phyloP scores from a whole-genome alignment of 2,329 filamentous ascomycete species.

The Fusarium drepaniforme region DNA sequence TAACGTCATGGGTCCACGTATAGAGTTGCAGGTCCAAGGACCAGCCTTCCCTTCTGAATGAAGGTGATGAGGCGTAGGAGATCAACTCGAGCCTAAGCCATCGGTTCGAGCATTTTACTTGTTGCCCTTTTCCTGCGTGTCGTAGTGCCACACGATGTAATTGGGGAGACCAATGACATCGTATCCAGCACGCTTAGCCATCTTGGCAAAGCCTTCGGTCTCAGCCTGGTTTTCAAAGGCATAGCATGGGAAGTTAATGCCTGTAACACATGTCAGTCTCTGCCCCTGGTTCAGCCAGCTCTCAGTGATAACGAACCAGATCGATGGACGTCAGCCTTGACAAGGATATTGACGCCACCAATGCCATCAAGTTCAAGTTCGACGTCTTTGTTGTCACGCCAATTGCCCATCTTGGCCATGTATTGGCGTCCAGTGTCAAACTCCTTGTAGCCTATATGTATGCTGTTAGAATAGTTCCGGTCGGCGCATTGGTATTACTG shows the following conservation, averaged over 20 bases:
- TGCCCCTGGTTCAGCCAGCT: neutral
- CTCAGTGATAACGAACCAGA: conserved; percentile 71
- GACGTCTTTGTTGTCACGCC: conserved; percentile 90
- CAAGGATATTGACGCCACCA: conserved; percentile 95
- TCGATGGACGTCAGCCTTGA: conserved; percentile 97
- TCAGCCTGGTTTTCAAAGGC: conserved; percentile 99
- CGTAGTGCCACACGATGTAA: conserved; percentile 98
- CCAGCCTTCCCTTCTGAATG: neutral
- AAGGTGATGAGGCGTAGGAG: conserved; percentile 1
- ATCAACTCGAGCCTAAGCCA: conserved; percentile 11
- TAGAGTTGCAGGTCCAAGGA: conserved; percentile 12
- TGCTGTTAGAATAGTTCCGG: conserved; percentile 16
- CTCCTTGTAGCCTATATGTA: conserved; percentile 83
- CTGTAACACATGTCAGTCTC: conserved; percentile 58
- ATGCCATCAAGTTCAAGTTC: conserved; percentile 95
- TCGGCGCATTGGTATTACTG: conserved; percentile 30
- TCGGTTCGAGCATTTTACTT: conserved; percentile 48
- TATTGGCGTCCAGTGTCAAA: conserved; percentile 91
- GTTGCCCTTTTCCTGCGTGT: conserved; percentile 95
- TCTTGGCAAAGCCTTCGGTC: conserved; percentile 98
- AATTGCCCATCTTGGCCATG: conserved; percentile 92
- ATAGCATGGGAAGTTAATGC: conserved; percentile 97
- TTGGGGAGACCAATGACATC: conserved; percentile 93
- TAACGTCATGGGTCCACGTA: conserved; percentile 34
- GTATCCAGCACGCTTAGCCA: conserved; percentile 97